phyloP scores from a whole-genome alignment of 352 stramenopile genomes.

The Phytophthora syringae region DNA sequence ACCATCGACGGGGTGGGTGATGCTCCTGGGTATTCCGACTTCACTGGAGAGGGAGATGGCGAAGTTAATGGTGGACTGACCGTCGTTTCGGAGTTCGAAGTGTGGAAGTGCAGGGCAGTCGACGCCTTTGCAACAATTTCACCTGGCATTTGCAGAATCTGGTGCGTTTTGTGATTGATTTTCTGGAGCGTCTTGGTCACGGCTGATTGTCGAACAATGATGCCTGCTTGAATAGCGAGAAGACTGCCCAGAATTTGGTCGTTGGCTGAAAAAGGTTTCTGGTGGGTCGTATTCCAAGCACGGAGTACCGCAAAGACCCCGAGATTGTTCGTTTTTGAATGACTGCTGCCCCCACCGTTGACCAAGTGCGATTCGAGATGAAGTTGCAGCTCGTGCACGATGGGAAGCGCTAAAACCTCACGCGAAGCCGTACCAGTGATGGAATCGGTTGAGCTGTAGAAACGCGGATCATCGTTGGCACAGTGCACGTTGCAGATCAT shows the following conservation, averaged over 20 bases:
- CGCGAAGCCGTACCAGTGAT: conserved; percentile 63
- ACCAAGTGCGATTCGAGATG: conserved; percentile 20
- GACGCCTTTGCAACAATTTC: conserved; percentile 49
- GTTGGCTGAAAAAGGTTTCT: conserved; percentile 77
- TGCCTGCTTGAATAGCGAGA: conserved; percentile 64
- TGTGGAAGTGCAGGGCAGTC: not conserved
- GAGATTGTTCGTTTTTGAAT: conserved; percentile 18
- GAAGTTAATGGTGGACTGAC: not conserved
- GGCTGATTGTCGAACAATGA: conserved; percentile 58
- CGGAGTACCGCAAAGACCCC: conserved; percentile 71
- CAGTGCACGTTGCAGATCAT: conserved; percentile 63
- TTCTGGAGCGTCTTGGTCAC: conserved; percentile 58
- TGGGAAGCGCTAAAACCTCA: conserved; percentile 70
- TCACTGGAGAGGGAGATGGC: not conserved
- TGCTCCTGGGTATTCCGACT: conserved; percentile 4
- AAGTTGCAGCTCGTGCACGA: conserved; percentile 64
- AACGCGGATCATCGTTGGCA: conserved; percentile 76
- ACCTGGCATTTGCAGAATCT: conserved; percentile 53
- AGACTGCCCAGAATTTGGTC: conserved; percentile 74
- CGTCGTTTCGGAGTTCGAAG: not conserved
- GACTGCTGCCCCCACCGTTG: conserved; percentile 6
- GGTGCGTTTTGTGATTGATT: conserved; percentile 64
- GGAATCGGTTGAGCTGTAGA: conserved; percentile 79
- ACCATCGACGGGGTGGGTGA: conserved; percentile 37
- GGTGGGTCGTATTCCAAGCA: conserved; percentile 74